Base-by-base conservation (phyloP, 2,329 filamentous ascomycete genomes). In the Fusarium phyllophilum region DNA sequence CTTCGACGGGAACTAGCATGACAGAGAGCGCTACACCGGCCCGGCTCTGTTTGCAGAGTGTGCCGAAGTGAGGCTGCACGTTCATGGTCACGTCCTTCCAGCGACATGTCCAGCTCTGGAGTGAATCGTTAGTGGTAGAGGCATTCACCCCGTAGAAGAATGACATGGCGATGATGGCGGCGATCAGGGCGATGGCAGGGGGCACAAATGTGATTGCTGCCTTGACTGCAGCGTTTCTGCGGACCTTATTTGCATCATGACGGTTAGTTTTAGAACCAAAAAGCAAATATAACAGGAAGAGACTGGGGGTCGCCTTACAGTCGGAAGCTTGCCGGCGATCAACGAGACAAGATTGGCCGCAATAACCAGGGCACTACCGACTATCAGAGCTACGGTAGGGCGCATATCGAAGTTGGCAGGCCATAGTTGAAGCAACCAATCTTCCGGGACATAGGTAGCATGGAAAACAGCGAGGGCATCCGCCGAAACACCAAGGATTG, bases 71-170 rank as follows among this genome's bases (percentile, higher is more conserved):
- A 36, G 90, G 89, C 70, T 85, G 81, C 41, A 82, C 78, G 22
- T 77, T 75, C 88, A 91, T 90, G 68, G 81, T 79, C n/a, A 90
- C 82, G 29, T 83, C 76, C 14, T 82, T 80, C 89, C 90, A 92
- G 71, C 88, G 88, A 79, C 90, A 92, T 45, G 85, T 88, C 90
- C 90, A 92, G 80, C 88, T 90, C 77, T 90, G 84, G 17, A 91
- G 80, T 12, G 88, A 89, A 77, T 90, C 88, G 66, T 83, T 82
- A 14, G 83, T 84, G 20, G 80, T 81, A 8, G 89, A 90, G 24
- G 84, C 79, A 73, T 90, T 88, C 79, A 89, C 84, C 62, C 83
- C 84, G 77, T 90, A 91, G 79, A 89, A 90, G 79, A 91, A 85
- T 58, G 85, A 82, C 77, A 89, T 86, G 70, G 86, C 85, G 62